Evolutionary conservation across 352 stramenopile species (phyloP), one percentile per base, ranked within the genome.

Genomic region (Sclerospora graminicola): DNA sequence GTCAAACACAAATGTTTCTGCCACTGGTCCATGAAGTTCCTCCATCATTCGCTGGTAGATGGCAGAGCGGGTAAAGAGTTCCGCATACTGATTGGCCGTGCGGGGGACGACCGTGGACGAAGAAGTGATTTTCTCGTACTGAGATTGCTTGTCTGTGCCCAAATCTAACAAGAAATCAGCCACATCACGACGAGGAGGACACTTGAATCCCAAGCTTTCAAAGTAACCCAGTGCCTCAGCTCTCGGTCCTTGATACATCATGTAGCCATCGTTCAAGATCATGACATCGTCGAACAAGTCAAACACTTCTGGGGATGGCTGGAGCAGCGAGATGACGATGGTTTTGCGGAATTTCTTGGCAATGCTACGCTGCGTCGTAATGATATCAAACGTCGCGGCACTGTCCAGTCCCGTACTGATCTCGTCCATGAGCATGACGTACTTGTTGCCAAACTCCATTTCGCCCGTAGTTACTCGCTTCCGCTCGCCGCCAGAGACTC

Each of bases 261-360:
- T 51, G 15, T 72, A 48, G 16, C 92, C 90, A 19, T 94, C 67
- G 56, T 88, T 88, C 31, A 98, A 37, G n/a, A 98, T 54, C 31
- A 97, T 75, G 2, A 97, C 49, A 41, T 97, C 74, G 57, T 98
- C 92, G 54, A 98, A 97, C 13, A 97, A 63, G 4, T 69, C 66
- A 27, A 95, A 92, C 3, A 94, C 86, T 63, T 98, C 90, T 4
- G 92, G 92, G 8, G 89, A 73, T 20, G 90, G 90, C 63, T 97
- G 69, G 10, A 96, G 57, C 29, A 97, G 61, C 6, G 82, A 79
- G 14, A 96, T 74, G 7, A 87, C 71, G 2, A 70, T 31, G 1
- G 74, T 83, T 40, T 68, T 64, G 35, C 50, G 47, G 19, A 88
- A 54, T n/a, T 47, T 58, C 45, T 83, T 56, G 18, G 70, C 69